These are phyloP conservation scores for Cyberlindnera euphorbiae DNA, from an alignment of 805 yeast genomes.

Conservation along the genomic window DNA sequence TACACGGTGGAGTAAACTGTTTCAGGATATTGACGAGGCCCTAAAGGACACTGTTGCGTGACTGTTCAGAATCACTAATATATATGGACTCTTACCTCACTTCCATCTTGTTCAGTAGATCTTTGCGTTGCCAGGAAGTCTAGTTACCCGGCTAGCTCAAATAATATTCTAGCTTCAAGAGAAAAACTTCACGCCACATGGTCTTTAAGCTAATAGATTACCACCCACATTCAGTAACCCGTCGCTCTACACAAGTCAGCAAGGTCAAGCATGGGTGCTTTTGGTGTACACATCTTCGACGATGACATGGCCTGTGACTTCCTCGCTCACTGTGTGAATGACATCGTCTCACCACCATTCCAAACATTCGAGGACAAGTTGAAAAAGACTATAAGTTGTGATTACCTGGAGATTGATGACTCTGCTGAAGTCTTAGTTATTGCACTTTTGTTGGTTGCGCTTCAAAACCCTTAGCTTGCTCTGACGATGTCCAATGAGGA, in stretches of 20 bases:
- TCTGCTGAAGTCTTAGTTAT: conserved; percentile 1
- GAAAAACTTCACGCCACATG: no score
- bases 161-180: no score
- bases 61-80: no score
- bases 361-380: conserved; percentile 1
- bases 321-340: conserved; percentile 1
- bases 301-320: conserved; percentile 9
- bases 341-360: conserved; percentile 1
- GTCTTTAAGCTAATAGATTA: no score
- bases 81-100: no score
- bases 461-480: not conserved
- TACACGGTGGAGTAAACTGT: conserved; percentile 20
- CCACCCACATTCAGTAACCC: no score
- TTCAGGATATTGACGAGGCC: conserved; percentile 23
- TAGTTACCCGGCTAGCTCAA: no score
- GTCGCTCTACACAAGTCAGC: no score
- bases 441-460: conserved; percentile 3
- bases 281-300: conserved; percentile 6
- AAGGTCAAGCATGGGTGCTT: conserved; percentile 1
- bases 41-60: conserved; percentile 11
- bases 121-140: no score
- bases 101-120: no score
- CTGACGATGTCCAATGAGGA: not conserved
- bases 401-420: conserved; percentile 7
- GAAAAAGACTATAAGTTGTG: not conserved